phyloP scores from a whole-genome alignment of 2,329 filamentous ascomycete genomes.

The Aspergillus glaucus region DNA sequence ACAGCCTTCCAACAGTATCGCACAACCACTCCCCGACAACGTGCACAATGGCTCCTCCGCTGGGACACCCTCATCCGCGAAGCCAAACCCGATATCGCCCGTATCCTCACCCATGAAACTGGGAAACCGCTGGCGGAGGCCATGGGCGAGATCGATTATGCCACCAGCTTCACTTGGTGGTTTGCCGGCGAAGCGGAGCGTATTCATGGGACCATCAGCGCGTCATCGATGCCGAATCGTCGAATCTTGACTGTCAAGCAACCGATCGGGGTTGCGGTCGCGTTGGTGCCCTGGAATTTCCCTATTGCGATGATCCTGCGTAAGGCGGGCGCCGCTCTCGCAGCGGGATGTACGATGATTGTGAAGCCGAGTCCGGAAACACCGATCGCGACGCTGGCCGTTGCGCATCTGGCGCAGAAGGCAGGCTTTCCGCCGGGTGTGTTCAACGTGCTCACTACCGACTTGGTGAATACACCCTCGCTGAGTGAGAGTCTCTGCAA shows the following conservation, averaged over 20 bases:
- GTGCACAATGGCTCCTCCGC: conserved; percentile 57
- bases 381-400: conserved; percentile 50
- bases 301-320: conserved; percentile 62
- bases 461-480: conserved; percentile 33
- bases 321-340: conserved; percentile 62
- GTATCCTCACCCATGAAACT: conserved; percentile 57
- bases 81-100: conserved; percentile 56
- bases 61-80: conserved; percentile 61
- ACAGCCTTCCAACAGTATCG: conserved; percentile 56
- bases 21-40: conserved; percentile 54
- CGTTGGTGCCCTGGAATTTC: conserved; percentile 69
- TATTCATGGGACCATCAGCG: conserved; percentile 56
- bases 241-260: conserved; percentile 69
- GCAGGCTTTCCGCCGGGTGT: conserved; percentile 56
- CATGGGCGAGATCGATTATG: conserved; percentile 52
- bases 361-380: conserved; percentile 66
- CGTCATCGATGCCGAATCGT: conserved; percentile 55
- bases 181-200: conserved; percentile 57
- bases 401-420: conserved; percentile 48
- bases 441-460: conserved; percentile 55
- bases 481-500: conserved; percentile 46
- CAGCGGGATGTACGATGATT: conserved; percentile 69
- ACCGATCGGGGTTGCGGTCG: conserved; percentile 62
- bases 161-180: conserved; percentile 50
- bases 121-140: conserved; percentile 54